These are phyloP conservation scores for Septoria linicola DNA, from an alignment of 2,329 filamentous ascomycete species.

Conservation along the genomic window DNA sequence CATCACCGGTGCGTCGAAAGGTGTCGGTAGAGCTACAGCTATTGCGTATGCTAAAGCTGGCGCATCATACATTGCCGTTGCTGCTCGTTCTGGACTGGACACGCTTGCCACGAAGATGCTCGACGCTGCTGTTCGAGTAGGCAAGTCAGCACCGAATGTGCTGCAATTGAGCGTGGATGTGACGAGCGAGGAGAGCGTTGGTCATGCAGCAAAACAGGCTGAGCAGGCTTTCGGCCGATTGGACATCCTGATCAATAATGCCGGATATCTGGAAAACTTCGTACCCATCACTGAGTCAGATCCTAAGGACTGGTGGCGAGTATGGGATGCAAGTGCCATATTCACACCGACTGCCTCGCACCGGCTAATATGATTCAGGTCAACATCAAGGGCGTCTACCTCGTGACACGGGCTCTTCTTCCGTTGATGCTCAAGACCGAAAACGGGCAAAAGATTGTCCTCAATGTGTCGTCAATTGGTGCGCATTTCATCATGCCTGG, in stretches of 20 bases:
- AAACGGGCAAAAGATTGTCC: constrained; percentile 41
- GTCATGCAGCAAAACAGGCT: constrained; percentile 38
- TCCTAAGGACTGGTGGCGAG: constrained; percentile 4
- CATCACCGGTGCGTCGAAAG: constrained; percentile 50
- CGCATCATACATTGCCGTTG: constrained; percentile 54
- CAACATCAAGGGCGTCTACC: constrained; percentile 50
- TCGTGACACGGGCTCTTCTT: constrained; percentile 45
- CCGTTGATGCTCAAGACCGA: constrained; percentile 41
- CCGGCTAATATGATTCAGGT: constrained; percentile 32
- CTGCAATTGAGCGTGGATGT: constrained; percentile 48
- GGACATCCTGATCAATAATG: constrained; percentile 43
- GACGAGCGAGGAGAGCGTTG: constrained; percentile 40
- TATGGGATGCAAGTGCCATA: background rate
- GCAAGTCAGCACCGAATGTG: constrained; percentile 42
- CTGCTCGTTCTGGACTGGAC: constrained; percentile 52
- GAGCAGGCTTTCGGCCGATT: constrained; percentile 35
- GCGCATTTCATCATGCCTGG: constrained; percentile 34
- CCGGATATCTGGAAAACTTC: constrained; percentile 30
- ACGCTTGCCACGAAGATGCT: constrained; percentile 40
- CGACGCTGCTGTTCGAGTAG: constrained; percentile 39
- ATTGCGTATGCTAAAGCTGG: constrained; percentile 57
- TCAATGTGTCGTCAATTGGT: constrained; percentile 46
- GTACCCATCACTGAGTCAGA: constrained; percentile 2
- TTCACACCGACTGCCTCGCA: background rate
- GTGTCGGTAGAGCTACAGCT: constrained; percentile 52